Conservation (phyloP, 163 green algal genomes). For the Scenedesmus sp. region DNA sequence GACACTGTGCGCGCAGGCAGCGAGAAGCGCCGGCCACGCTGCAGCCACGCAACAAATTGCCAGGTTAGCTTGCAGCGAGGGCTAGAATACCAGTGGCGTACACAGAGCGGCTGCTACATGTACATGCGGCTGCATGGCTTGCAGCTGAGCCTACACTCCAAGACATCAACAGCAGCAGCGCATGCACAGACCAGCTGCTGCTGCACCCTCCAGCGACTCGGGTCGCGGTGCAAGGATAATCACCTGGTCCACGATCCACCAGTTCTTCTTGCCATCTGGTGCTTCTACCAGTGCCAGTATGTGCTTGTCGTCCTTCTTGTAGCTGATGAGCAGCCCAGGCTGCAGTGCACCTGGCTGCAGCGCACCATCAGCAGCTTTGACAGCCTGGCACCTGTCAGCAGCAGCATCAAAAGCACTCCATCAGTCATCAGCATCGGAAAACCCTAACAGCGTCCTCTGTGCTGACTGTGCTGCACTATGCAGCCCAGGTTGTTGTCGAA, state of each 20-base stretch:
- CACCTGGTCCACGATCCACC: conserved; percentile 47
- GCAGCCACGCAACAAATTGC: background rate
- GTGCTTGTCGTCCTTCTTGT: conserved; percentile 37
- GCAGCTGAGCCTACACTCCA: background rate
- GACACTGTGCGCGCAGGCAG: conserved; percentile 20
- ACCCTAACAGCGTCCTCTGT: no score
- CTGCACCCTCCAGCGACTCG: background rate
- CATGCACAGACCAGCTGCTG: background rate
- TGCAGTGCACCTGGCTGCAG: conserved; percentile 9
- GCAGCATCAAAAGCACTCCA: background rate
- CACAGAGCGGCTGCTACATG: background rate
- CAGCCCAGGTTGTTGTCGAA: background rate
- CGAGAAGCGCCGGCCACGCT: conserved; percentile 29
- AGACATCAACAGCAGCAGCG: background rate
- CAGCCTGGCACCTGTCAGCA: conserved; percentile 31
- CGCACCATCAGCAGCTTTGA: conserved; percentile 20
- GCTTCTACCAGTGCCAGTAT: conserved; percentile 27
- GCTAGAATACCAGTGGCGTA: background rate
- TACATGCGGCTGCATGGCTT: background rate
- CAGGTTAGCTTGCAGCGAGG: background rate
- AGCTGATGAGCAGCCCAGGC: conserved; percentile 27
- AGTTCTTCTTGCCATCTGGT: conserved; percentile 49
- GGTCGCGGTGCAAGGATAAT: background rate
- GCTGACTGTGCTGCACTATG: background rate
- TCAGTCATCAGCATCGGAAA: background rate